A percentile compares a stretch with the other conserved stretches of the same genome.
Evolutionary conservation across 768 basidiomycete genomes (phyloP).

Genomic region (Tricholoma matsutake): DNA sequence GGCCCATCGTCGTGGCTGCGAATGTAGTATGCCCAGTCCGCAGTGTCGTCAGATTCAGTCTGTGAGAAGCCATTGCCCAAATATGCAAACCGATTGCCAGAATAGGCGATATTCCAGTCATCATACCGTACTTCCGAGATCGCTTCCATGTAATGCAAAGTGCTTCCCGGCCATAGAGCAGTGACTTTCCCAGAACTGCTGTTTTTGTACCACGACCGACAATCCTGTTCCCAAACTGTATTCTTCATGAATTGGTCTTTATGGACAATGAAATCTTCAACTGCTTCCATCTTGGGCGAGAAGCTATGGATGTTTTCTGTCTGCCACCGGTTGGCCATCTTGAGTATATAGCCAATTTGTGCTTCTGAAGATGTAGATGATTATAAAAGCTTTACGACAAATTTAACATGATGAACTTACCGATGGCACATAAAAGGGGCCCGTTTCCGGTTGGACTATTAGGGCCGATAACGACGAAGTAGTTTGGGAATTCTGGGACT

Average conservation of each 20-base stretch:
- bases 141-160: conserved; percentile 38
- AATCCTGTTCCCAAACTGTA: conserved; percentile 30
- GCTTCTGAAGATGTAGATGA: conserved; percentile 20
- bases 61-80: conserved; percentile 34
- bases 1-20: conserved; percentile 11
- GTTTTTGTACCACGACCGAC: conserved; percentile 35
- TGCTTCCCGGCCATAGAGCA: conserved; percentile 35
- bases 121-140: too few species aligned
- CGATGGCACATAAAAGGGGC: conserved; percentile 28
- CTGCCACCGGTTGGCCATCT: conserved; percentile 31
- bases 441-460: conserved; percentile 36
- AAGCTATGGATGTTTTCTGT: conserved; percentile 36
- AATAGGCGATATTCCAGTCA: conserved; percentile 31
- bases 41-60: conserved; percentile 28
- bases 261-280: conserved; percentile 30
- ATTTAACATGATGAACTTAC: conserved; percentile 12
- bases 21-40: conserved; percentile 33
- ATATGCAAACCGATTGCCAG: conserved; percentile 32
- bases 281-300: conserved; percentile 30
- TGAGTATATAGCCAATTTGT: conserved; percentile 32
- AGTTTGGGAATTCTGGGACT: conserved; percentile 34
- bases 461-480: conserved; percentile 30
- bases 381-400: neutral
- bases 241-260: conserved; percentile 32
- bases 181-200: conserved; percentile 26